Evolutionary conservation across 805 yeast species (phyloP).

Genomic region (baker's yeast (Saccharomyces cerevisiae)): DNA sequence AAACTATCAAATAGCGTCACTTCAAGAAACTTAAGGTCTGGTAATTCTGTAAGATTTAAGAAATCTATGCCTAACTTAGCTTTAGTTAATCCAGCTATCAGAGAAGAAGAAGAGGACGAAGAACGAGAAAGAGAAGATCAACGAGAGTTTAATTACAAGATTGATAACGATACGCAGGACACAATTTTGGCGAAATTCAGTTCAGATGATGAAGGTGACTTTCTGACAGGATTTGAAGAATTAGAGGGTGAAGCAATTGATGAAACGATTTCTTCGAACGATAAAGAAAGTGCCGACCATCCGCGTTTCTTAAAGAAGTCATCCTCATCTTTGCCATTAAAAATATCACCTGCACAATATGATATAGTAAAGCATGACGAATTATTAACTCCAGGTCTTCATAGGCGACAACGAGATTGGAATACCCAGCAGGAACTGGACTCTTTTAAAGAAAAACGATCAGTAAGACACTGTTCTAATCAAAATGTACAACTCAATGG

Average conservation of each 20-base stretch:
- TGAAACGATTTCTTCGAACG: constrained; percentile 17
- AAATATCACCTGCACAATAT: constrained; percentile 22
- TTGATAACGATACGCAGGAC: not conserved
- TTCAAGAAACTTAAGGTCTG: constrained; percentile 17
- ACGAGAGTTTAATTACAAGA: not conserved
- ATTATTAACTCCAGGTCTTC: constrained; percentile 24
- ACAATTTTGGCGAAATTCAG: not conserved
- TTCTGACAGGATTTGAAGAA: not conserved
- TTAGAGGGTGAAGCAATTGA: constrained; percentile 9
- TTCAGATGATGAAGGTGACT: not conserved
- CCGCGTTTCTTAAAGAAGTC: constrained; percentile 21
- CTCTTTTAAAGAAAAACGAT: constrained; percentile 17
- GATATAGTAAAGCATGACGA: constrained; percentile 21
- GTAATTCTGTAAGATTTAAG: constrained; percentile 17
- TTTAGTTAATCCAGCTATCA: constrained; percentile 9
- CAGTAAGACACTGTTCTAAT: not conserved
- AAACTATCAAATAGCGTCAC: constrained; percentile 23
- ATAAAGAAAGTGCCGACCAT: constrained; percentile 20
- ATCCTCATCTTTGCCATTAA: constrained; percentile 10
- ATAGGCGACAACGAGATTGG: constrained; percentile 19
- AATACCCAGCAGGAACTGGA: constrained; percentile 13
- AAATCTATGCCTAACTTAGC: constrained; percentile 24
- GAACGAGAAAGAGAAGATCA: constrained; percentile 3
- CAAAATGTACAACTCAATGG: constrained; percentile 1
- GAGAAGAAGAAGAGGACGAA: constrained; percentile 12